A percentile compares a stretch with the other conserved stretches of the same genome.
phyloP scores from a whole-genome alignment of 169 alveolate genomes.

The Perkinsus chesapeaki region DNA sequence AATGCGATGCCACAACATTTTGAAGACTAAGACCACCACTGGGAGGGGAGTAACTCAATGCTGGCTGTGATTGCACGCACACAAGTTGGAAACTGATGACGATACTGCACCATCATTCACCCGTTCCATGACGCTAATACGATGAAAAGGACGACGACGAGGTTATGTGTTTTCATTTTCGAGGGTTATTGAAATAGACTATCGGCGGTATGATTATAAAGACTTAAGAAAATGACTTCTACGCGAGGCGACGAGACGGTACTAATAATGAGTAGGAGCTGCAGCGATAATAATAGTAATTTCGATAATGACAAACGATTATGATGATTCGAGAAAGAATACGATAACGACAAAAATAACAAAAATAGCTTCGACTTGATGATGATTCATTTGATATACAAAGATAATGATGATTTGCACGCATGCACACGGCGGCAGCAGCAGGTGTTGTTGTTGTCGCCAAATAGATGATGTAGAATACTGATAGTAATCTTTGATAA shows the following conservation, averaged over 20 bases:
- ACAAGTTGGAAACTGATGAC: not conserved
- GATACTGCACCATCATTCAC: not conserved
- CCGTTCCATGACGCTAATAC: too few species aligned
- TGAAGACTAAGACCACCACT: not conserved
- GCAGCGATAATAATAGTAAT: not conserved
- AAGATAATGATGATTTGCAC: not conserved
- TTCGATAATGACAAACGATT: not conserved
- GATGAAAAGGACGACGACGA: not conserved
- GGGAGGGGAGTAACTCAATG: not conserved
- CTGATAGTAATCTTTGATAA: too few species aligned
- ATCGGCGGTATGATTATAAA: too few species aligned
- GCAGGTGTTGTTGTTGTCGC: not conserved
- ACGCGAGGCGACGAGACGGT: not conserved
- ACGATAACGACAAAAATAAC: constrained; percentile 1
- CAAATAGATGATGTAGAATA: too few species aligned
- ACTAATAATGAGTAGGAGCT: not conserved
- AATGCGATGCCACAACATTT: not conserved
- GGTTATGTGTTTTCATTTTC: not conserved
- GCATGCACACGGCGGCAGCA: not conserved
- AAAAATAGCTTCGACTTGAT: not conserved
- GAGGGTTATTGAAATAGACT: too few species aligned
- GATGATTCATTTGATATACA: not conserved
- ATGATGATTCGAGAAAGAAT: not conserved
- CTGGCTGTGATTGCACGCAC: too few species aligned
- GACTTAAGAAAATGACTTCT: too few species aligned